Evolutionary conservation across 176 grass and related monocot genomes (phyloP).

Genomic region (Oryza officinalis): DNA sequence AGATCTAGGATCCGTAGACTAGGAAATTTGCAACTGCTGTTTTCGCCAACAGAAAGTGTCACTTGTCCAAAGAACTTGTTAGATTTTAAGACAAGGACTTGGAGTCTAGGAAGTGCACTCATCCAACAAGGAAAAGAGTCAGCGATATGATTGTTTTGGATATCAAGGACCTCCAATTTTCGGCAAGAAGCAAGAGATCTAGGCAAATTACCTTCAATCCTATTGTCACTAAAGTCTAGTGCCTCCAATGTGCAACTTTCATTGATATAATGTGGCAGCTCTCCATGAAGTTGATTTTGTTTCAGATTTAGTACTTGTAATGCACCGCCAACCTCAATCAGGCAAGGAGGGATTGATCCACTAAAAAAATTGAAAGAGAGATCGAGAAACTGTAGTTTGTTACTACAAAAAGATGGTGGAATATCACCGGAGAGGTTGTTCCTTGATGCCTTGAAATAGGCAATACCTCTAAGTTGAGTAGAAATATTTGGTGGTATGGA

Average conservation of each 20-base stretch:
- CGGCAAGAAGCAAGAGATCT: conserved; percentile 13
- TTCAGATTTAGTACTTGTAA: not conserved
- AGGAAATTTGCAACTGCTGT: not conserved
- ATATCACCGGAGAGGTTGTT: conserved; percentile 17
- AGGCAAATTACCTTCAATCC: not conserved
- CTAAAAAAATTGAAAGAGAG: conserved; percentile 28
- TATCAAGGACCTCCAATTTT: not conserved
- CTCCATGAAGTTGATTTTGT: conserved; percentile 6
- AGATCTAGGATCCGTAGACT: conserved; percentile 17
- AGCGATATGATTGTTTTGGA: conserved; percentile 10
- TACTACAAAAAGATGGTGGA: conserved; percentile 16
- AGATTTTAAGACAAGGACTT: conserved; percentile 15
- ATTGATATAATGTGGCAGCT: not conserved
- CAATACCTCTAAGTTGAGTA: not conserved
- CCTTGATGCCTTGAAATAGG: conserved; percentile 20
- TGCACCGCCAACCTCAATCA: not conserved
- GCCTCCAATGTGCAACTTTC: not conserved
- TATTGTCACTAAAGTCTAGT: conserved; percentile 23
- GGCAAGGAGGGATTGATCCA: conserved; percentile 26
- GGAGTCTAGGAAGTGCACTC: not conserved
- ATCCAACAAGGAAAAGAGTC: conserved; percentile 37
- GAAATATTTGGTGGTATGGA: not conserved
- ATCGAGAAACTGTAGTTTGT: not conserved
- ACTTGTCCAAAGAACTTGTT: conserved; percentile 20
- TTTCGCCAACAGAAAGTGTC: not conserved